Evolutionary conservation across 169 alveolate genomes (phyloP), one percentile per base, ranked within the genome.

Genomic region (Plasmodium ovale): DNA sequence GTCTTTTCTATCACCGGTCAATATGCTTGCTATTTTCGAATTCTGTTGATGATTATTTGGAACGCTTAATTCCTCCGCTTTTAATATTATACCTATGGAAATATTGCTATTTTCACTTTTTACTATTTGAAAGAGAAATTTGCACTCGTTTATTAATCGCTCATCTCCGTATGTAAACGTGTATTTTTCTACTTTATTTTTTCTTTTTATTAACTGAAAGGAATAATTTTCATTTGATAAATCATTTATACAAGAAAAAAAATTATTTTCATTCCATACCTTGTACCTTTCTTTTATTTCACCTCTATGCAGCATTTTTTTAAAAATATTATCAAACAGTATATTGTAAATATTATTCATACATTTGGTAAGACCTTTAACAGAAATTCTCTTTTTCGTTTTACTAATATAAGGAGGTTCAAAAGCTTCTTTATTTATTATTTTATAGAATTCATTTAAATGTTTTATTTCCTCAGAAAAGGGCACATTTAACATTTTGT

Each of bases 121-220:
- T 64, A 29, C 42, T n/a, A 79, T 79, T 64, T 79, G 69, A 69
- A 64, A 79, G 25, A 51, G 29, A 0, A 51, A 79, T 51, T 23
- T 64, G 65, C 82, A 79, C 65, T 79, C 89, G 49, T 54, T 47
- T 79, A 79, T 65, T 56, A 79, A 67, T 16, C 82, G 19, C 65
- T 79, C 89, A 58, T 79, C 89, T 29, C 89, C 89, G 51, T 65
- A 69, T 42, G 82, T 79, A 39, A 51, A 79, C 3, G 89, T 16
- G 35, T 79, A 64, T 9, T 65, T 79, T 12, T 64, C 72, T 49
- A 39, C 58, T 64, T 42, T 62, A 35, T 6, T 12, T 65, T 79
- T 79, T 29, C 54, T 79, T 79, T 79, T 79, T 25, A 64, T 16
- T 79, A 79, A 79, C n/a, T 79, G 68, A 29, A 64, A 64, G 31